Conservation (phyloP, 768 basidiomycete species). For the Russula sp. region DNA sequence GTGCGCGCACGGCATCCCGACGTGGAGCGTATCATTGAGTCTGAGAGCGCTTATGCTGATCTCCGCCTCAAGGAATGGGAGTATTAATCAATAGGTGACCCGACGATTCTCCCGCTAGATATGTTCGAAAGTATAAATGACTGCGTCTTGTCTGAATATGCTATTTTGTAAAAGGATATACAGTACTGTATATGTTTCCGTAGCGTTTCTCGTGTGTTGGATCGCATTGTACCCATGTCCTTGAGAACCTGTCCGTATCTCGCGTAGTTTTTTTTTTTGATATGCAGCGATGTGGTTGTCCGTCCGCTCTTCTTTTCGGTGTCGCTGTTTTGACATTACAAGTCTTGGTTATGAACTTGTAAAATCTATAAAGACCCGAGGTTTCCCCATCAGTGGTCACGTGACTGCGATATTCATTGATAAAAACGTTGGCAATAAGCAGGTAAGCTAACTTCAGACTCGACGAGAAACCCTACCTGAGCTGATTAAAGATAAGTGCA, state of each 20-base stretch:
- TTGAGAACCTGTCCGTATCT: no score
- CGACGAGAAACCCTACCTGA: neutral
- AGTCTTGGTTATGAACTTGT: no score
- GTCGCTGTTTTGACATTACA: no score
- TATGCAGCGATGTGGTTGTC: neutral
- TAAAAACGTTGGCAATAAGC: neutral
- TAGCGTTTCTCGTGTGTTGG: neutral
- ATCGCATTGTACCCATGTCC: no score
- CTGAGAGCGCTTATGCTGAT: slow-evolving; percentile 20
- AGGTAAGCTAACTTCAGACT: neutral
- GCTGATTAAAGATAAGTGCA: neutral
- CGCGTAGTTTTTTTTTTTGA: neutral
- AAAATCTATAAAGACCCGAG: no score
- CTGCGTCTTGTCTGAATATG: neutral
- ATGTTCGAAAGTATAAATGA: neutral
- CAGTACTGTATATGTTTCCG: neutral
- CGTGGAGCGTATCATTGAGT: slow-evolving; percentile 14
- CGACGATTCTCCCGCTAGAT: no score
- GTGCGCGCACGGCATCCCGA: neutral
- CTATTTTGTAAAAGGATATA: no score
- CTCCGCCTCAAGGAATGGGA: slow-evolving; percentile 24
- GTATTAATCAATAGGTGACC: neutral
- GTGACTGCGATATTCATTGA: neutral
- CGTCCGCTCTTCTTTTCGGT: neutral
- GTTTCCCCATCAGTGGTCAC: no score